A percentile compares a stretch with the other conserved stretches of the same genome.
phyloP scores from a whole-genome alignment of 2,329 filamentous ascomycete genomes.

The Zymoseptoria passerinii region DNA sequence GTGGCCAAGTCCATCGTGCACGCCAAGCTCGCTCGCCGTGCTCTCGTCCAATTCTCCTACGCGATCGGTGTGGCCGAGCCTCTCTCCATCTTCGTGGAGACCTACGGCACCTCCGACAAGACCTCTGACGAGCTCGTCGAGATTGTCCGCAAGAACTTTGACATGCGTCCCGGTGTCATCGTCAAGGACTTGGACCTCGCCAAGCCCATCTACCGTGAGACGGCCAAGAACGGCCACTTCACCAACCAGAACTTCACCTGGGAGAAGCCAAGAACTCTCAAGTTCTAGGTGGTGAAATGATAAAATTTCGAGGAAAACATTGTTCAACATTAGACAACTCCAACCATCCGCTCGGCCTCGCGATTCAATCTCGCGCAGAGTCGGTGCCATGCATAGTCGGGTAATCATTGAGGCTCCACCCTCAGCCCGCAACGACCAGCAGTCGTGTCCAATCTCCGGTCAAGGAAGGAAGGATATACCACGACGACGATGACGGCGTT shows the following conservation, averaged over 20 bases:
- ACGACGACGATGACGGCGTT: conserved; percentile 13
- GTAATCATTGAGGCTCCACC: conserved; percentile 8
- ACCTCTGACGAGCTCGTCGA: conserved; percentile 85
- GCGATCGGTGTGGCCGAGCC: conserved; percentile 98
- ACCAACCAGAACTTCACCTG: conserved; percentile 96
- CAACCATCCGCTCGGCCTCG: conserved; percentile 3
- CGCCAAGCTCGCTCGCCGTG: conserved; percentile 81
- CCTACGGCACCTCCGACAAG: conserved; percentile 89
- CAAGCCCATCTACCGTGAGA: conserved; percentile 96
- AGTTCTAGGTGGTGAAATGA: conserved; percentile 55
- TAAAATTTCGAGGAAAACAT: neutral
- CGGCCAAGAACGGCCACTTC: conserved; percentile 99
- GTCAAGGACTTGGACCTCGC: conserved; percentile 92
- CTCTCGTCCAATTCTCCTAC: conserved; percentile 95
- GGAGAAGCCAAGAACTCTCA: conserved; percentile 96
- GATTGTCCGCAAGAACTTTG: conserved; percentile 94
- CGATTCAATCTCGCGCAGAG: conserved; percentile 5
- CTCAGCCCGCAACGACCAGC: conserved; percentile 3
- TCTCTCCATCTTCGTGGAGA: conserved; percentile 94
- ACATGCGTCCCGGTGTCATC: conserved; percentile 95
- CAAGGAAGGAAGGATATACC: neutral
- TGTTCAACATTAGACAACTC: conserved; percentile 5
- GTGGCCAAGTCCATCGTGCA: conserved; percentile 96
- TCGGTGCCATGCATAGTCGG: conserved; percentile 8
- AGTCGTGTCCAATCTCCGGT: neutral